phyloP scores from a whole-genome alignment of 2,329 filamentous ascomycete genomes.

The Colletotrichum zoysiae region DNA sequence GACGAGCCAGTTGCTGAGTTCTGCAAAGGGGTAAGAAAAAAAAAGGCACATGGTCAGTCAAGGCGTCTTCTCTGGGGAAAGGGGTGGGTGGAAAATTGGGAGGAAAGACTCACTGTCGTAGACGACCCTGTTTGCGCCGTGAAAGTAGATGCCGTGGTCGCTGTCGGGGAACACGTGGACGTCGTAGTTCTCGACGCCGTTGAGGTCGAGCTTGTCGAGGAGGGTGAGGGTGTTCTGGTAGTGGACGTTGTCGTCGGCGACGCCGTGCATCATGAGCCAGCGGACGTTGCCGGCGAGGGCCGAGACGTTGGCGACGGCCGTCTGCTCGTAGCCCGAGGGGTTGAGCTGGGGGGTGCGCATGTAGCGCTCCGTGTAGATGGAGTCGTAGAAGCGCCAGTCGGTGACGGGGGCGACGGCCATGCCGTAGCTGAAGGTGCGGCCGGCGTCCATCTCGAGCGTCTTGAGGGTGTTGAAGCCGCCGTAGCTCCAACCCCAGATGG shows the following conservation, averaged over 20 bases:
- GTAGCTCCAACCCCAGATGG: conserved; percentile 99
- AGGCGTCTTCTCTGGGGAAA: conserved; percentile 9
- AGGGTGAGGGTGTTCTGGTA: conserved; percentile 93
- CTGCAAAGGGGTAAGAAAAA: conserved; percentile 54
- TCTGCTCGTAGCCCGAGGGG: conserved; percentile 78
- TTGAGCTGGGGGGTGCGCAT: conserved; percentile 96
- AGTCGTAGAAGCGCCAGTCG: conserved; percentile 96
- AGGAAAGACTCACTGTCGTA: conserved; percentile 83
- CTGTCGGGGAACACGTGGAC: conserved; percentile 97
- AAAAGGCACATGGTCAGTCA: not conserved
- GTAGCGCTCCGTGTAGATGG: conserved; percentile 94
- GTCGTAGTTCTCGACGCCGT: conserved; percentile 90
- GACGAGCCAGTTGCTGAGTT: conserved; percentile 89
- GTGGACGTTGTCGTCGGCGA: conserved; percentile 98
- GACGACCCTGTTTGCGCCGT: conserved; percentile 90
- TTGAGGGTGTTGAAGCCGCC: conserved; percentile 97
- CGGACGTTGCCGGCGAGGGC: conserved; percentile 82
- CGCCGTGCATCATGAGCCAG: conserved; percentile 95
- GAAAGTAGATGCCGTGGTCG: conserved; percentile 94
- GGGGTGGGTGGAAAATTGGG: not conserved
- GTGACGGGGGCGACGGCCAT: conserved; percentile 99
- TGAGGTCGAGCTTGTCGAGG: conserved; percentile 87
- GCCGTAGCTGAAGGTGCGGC: conserved; percentile 92
- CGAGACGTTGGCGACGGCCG: conserved; percentile 79
- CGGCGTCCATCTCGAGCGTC: conserved; percentile 90